Base-by-base conservation (phyloP, 2,329 filamentous ascomycete genomes). In the Phaeosphaeriaceae sp. region DNA sequence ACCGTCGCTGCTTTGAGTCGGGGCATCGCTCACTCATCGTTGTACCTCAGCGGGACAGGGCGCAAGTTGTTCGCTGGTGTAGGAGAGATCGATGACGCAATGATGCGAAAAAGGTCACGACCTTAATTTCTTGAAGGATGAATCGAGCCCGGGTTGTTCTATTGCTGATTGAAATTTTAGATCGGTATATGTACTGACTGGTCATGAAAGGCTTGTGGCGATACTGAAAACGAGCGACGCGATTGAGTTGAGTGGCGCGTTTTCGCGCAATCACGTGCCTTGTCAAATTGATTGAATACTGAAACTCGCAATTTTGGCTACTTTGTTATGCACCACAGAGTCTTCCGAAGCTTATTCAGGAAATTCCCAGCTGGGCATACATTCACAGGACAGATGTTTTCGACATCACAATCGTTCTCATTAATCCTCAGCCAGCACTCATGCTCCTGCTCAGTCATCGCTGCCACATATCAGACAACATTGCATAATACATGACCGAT, bases 1-100 rank as follows among this genome's bases (percentile, higher is more conserved):
- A 81, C 78, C 7, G 78, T 76, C 19, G 79, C 79, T 53, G 77
- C 80, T 70, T 81, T 79, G 53, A 82, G 44, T 25, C 63, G 62
- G 50, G 63, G 62, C 63, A 66, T 66, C 19, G 47, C 63, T 50
- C 45, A 25, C 31, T 57, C 62, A 68, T 68, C 49, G 44, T 64
- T 25, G 42, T 7, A 58, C 55, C 50, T 57, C 27, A n/a, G 36
- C 11, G 31, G 13, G 31, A 36, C 3, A 7, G 31, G 9, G 3
- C 9, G 13, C 7, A 36, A 13, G 31, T 13, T 11, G 44, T 49
- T 49, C 45, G 53, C 19, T 17, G 27, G 13, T 44, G 36, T 45
- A 33, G 60, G 51, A 52, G 41, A 25, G 46, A 65, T 71, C 66
- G 58, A 70, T 72, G 70, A 71, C 70, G 70, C 65, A 69, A 64